Conservation (phyloP, 768 basidiomycete species). For the Pisolithus orientalis region DNA sequence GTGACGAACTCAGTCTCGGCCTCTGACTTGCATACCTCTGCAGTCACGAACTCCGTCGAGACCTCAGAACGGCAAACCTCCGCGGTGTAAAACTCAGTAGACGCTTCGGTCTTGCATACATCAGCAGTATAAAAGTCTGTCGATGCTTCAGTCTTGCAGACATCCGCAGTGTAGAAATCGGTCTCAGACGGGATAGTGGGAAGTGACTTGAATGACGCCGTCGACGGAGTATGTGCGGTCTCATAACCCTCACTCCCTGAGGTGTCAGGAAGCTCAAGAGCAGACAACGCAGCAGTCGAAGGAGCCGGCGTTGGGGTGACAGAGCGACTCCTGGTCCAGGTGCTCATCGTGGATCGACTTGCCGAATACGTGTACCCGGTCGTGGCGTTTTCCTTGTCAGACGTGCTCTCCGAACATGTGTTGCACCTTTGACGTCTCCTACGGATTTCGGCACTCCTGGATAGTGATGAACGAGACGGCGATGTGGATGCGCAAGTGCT, state of each 20-base stretch:
- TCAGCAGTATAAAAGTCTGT: slow-evolving; percentile 47
- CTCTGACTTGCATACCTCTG: slow-evolving; percentile 31
- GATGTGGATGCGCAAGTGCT: slow-evolving; percentile 34
- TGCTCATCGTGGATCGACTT: slow-evolving; percentile 28
- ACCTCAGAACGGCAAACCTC: slow-evolving; percentile 38
- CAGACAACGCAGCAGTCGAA: slow-evolving; percentile 22
- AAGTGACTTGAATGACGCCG: slow-evolving; percentile 48
- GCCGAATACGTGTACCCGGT: slow-evolving; percentile 29
- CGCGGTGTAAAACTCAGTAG: slow-evolving; percentile 48
- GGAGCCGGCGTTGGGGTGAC: slow-evolving; percentile 27
- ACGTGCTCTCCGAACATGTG: slow-evolving; percentile 34
- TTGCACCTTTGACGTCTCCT: slow-evolving; percentile 38
- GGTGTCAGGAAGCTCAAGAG: slow-evolving; percentile 23
- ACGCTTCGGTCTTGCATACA: slow-evolving; percentile 33
- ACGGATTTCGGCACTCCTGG: slow-evolving; percentile 53
- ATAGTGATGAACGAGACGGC: slow-evolving; percentile 44
- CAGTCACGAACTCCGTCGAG: slow-evolving; percentile 41
- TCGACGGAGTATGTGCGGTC: slow-evolving; percentile 37
- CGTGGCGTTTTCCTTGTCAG: slow-evolving; percentile 53
- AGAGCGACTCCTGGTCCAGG: slow-evolving; percentile 29
- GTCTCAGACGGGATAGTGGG: slow-evolving; percentile 56
- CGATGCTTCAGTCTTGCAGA: slow-evolving; percentile 36
- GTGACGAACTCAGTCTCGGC: slow-evolving; percentile 40
- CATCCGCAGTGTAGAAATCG: slow-evolving; percentile 37
- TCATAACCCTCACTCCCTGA: slow-evolving; percentile 50